Evolutionary conservation across 371 early-diverging fungal species (phyloP), one percentile per base, ranked within the genome.

Genomic region (Rhizopus stolonifer): DNA sequence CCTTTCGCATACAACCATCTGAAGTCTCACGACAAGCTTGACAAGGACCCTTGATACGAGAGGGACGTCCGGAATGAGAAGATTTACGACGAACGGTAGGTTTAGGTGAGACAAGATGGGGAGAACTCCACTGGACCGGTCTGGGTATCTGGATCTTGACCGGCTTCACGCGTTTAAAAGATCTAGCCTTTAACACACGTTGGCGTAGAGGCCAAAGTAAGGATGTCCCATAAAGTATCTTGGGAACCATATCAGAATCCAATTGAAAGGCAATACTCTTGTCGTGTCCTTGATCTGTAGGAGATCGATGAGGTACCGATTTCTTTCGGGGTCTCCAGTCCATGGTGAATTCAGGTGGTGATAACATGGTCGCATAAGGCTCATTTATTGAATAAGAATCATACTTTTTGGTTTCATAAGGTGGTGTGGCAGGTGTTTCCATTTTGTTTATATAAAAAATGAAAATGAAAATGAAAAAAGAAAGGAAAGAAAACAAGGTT

Each of bases 1-100:
- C 77, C 34, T 77, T 77, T n/a, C 77, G 67, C 72, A 77, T 77
- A 52, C 77, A 77, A 9, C 70, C 71, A 50, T 77, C 77, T 8
- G 73, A 69, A 15, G 65, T 56, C 45, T 73, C 72, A 39, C 64
- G 69, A 43, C 77, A 77, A 9, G 77, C 77, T 61, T 70, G 71
- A 45, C 77, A 77, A 15, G 77, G 77, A 0, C 74, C 77, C 24
- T 73, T 73, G 15, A 64, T 60, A 47, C 74, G 68, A 29, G 65
- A 60, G 21, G 74, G 70, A 10, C 74, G 60, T n/a, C 70, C 70
- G 1, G 67, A 63, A 21, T 64, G 38, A n/a, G 58, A 26, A 13
- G 43, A 18, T 46, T 62, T 54, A 23, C 51, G 34, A 39, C 46
- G 50, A 36, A 26, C 33, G 17, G 51, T 9, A 18, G 18, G 13